phyloP scores from a whole-genome alignment of 1,284 basidiomycete genomes.

The Amylostereum areolatum region DNA sequence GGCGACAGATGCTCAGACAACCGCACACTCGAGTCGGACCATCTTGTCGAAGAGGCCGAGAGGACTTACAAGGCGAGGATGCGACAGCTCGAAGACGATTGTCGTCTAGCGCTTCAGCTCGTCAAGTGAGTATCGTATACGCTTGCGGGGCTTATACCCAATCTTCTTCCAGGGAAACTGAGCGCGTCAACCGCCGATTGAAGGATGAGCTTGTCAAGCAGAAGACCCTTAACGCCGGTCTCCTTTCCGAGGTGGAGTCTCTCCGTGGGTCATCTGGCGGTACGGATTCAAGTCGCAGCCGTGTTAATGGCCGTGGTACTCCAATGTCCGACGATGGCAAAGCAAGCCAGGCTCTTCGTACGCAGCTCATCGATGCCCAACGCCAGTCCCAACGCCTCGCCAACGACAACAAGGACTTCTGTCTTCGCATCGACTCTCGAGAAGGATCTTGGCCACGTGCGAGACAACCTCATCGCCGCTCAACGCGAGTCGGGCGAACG shows the following conservation, averaged over 20 bases:
- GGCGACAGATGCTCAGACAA: too few relatives aligned
- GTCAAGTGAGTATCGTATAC: slow-evolving; percentile 63
- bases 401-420: slow-evolving; percentile 72
- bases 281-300: slow-evolving; percentile 48
- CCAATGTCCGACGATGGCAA: slow-evolving; percentile 68
- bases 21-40: too few relatives aligned
- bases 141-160: slow-evolving; percentile 15
- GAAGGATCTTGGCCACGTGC: slow-evolving; percentile 65
- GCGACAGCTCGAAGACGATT: slow-evolving; percentile 90
- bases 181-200: slow-evolving; percentile 98
- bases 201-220: slow-evolving; percentile 91
- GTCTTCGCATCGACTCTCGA: slow-evolving; percentile 71
- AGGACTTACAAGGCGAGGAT: slow-evolving; percentile 75
- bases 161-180: slow-evolving; percentile 72
- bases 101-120: slow-evolving; percentile 88
- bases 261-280: slow-evolving; percentile 50
- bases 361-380: slow-evolving; percentile 66
- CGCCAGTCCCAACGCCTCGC: slow-evolving; percentile 66
- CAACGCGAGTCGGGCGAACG: slow-evolving; percentile 76
- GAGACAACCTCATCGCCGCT: slow-evolving; percentile 66
- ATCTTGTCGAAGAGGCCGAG: too few relatives aligned
- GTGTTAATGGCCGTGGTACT: slow-evolving; percentile 78
- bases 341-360: slow-evolving; percentile 47
- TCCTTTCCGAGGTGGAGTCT: slow-evolving; percentile 78
- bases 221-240: slow-evolving; percentile 70